Conservation (phyloP, 192 early-diverging fungal species). For the Coemansia sp. region DNA sequence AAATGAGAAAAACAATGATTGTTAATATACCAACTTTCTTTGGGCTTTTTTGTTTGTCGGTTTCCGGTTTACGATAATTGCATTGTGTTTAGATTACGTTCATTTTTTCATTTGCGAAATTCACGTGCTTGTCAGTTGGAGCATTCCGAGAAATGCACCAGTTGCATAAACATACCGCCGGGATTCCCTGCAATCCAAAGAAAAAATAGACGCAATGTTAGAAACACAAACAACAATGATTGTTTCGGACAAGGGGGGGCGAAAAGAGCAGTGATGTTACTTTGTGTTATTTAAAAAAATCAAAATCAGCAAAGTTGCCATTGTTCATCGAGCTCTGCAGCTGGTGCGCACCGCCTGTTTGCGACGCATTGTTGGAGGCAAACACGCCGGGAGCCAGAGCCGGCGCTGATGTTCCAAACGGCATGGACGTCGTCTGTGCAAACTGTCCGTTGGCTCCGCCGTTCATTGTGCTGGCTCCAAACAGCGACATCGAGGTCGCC, state of each 20-base stretch:
- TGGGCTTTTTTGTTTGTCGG: too few species aligned
- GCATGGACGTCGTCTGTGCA: not conserved
- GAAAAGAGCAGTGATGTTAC: not conserved
- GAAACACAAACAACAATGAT: not conserved
- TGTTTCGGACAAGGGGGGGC: too few species aligned
- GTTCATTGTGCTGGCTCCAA: not conserved
- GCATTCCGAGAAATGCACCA: too few species aligned
- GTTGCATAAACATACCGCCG: too few species aligned
- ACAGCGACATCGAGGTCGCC: not conserved
- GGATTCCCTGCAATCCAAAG: too few species aligned
- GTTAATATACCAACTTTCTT: too few species aligned
- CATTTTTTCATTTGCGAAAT: not conserved
- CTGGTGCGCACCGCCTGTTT: not conserved
- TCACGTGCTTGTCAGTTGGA: too few species aligned
- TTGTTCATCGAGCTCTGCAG: constrained; percentile 23
- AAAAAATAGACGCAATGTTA: too few species aligned
- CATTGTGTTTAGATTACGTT: not conserved
- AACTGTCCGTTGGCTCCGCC: not conserved
- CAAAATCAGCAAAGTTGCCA: constrained; percentile 45
- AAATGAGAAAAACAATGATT: constrained; percentile 1
- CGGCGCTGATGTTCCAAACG: constrained; percentile 1
- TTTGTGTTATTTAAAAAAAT: constrained; percentile 21
- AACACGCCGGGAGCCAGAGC: not conserved
- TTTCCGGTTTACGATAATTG: too few species aligned
- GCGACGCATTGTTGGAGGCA: too few species aligned